phyloP scores from a whole-genome alignment of 805 yeast genomes.

The Yamadazyma olivae region DNA sequence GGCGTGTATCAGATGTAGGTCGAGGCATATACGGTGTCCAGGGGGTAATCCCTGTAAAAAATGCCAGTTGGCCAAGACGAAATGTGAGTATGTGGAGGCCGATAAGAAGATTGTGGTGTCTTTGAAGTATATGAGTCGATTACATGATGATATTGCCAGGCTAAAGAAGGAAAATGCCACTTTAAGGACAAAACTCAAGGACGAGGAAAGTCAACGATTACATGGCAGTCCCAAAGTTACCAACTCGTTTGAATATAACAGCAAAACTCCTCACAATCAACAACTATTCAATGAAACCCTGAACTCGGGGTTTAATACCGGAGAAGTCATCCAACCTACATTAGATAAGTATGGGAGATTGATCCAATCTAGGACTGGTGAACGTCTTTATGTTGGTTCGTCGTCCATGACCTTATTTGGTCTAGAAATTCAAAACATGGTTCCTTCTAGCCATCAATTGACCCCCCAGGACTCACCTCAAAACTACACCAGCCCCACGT shows the following conservation, averaged over 20 bases:
- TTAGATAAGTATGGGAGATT: conserved; percentile 69
- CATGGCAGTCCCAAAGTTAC: conserved; percentile 4
- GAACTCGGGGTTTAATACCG: conserved; percentile 10
- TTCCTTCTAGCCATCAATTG: conserved; percentile 26
- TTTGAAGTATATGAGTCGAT: conserved; percentile 60
- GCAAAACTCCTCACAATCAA: conserved; percentile 14
- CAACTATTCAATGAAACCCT: conserved; percentile 10
- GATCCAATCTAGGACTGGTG: conserved; percentile 73
- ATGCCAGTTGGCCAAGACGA: conserved; percentile 52
- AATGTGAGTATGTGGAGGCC: conserved; percentile 70
- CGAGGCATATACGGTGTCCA: conserved; percentile 72
- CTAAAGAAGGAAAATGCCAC: conserved; percentile 65
- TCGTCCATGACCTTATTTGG: conserved; percentile 83
- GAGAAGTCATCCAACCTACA: conserved; percentile 68
- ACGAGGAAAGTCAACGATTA: conserved; percentile 15
- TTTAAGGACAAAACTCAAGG: conserved; percentile 44
- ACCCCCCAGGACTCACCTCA: conserved; percentile 12
- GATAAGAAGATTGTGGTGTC: conserved; percentile 73
- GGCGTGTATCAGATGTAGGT: conserved; percentile 65
- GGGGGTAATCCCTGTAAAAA: conserved; percentile 73
- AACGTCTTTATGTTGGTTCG: conserved; percentile 72
- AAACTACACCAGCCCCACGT: conserved; percentile 5
- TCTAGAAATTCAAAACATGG: conserved; percentile 67
- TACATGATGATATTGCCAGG: conserved; percentile 65
- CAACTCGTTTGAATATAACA: conserved; percentile 14